These are phyloP conservation scores for Intubia oerlemansii DNA, from an alignment of 2,329 filamentous ascomycete species.

Conservation along the genomic window DNA sequence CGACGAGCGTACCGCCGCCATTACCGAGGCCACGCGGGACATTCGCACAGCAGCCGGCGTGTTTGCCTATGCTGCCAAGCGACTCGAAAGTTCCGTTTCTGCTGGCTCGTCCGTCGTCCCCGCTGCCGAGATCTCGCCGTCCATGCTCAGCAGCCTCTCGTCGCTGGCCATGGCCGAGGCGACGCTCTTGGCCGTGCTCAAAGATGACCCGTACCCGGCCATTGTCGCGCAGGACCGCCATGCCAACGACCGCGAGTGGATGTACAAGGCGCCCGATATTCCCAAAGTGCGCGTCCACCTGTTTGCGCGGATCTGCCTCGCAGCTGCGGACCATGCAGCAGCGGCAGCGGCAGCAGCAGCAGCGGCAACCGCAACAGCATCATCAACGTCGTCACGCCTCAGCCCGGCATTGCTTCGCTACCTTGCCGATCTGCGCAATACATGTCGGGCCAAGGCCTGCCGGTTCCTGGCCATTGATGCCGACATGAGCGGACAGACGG, in stretches of 20 bases:
- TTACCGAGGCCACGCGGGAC: slow-evolving; percentile 54
- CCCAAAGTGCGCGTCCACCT: slow-evolving; percentile 76
- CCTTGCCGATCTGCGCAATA: slow-evolving; percentile 50
- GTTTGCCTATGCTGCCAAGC: slow-evolving; percentile 44
- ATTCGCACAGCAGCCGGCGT: slow-evolving; percentile 62
- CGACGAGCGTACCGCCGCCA: slow-evolving; percentile 46
- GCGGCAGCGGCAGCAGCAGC: slow-evolving; percentile 20
- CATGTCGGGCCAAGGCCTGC: slow-evolving; percentile 66
- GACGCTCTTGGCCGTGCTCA: slow-evolving; percentile 71
- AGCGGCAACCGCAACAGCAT: slow-evolving; percentile 14
- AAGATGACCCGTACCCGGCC: slow-evolving; percentile 83
- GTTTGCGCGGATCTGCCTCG: slow-evolving; percentile 71
- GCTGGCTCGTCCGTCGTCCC: slow-evolving; percentile 11
- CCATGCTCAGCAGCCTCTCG: slow-evolving; percentile 32
- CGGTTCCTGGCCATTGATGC: slow-evolving; percentile 82
- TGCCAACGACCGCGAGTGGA: slow-evolving; percentile 77
- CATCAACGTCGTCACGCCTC: slow-evolving; percentile 17
- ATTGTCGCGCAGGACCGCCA: slow-evolving; percentile 66
- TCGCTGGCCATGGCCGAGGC: slow-evolving; percentile 66
- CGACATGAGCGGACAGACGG: slow-evolving; percentile 61
- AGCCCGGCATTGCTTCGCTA: slow-evolving; percentile 51
- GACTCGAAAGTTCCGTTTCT: neutral
- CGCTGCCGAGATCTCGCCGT: slow-evolving; percentile 29
- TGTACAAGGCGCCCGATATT: slow-evolving; percentile 77
- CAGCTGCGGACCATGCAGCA: slow-evolving; percentile 77